Conservation (phyloP, 768 basidiomycete genomes). For the Inosperma sp. region DNA sequence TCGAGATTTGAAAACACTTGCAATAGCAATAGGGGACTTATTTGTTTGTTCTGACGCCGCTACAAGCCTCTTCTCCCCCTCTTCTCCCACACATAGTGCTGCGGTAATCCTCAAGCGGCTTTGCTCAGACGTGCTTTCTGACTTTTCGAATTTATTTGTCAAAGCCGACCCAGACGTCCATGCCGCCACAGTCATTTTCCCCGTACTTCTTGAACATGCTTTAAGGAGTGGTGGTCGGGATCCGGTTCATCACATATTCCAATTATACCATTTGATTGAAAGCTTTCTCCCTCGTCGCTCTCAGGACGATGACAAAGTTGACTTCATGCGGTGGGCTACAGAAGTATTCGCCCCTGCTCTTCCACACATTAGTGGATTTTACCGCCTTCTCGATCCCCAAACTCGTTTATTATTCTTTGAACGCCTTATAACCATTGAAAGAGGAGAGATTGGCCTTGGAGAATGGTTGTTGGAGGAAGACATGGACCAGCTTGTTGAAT, state of each 20-base stretch:
- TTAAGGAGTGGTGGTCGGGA: conserved; percentile 40
- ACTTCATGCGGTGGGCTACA: conserved; percentile 39
- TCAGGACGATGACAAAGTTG: conserved; percentile 31
- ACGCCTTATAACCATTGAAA: conserved; percentile 54
- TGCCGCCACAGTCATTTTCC: conserved; percentile 50
- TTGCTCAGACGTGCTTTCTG: conserved; percentile 48
- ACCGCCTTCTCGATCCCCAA: conserved; percentile 52
- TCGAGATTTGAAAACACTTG: conserved; percentile 44
- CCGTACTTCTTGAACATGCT: conserved; percentile 51
- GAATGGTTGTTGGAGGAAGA: conserved; percentile 72
- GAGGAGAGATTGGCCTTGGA: conserved; percentile 50
- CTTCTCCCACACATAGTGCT: conserved; percentile 36
- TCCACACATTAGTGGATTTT: conserved; percentile 50
- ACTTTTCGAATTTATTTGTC: too few species aligned
- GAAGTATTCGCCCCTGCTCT: conserved; percentile 55
- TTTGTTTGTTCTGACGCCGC: conserved; percentile 52
- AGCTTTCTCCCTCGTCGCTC: conserved; percentile 44
- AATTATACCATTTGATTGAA: conserved; percentile 55
- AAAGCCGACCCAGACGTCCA: conserved; percentile 35
- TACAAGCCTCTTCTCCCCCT: conserved; percentile 36
- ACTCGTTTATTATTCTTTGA: conserved; percentile 49
- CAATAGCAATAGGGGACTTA: conserved; percentile 45
- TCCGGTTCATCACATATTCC: conserved; percentile 51
- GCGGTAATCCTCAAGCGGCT: conserved; percentile 43
- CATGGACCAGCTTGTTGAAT: conserved; percentile 47